phyloP scores from a whole-genome alignment of 208 protist genomes.

The Zelonia costaricensis region DNA sequence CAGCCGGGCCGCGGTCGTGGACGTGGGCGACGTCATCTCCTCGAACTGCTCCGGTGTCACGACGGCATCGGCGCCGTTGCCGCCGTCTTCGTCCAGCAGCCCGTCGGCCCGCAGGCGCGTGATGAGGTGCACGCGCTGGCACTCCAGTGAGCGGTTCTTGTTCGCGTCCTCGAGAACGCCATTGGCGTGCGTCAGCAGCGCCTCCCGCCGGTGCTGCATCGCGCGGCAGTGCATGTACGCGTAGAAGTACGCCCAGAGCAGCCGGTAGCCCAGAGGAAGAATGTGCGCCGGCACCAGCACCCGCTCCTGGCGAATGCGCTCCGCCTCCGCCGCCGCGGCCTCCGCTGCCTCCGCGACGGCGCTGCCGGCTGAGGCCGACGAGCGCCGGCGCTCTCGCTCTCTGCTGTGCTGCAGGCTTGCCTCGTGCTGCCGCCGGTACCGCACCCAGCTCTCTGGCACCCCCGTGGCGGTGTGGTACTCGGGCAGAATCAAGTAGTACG shows the following conservation, averaged over 20 bases:
- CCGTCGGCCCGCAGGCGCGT: constrained; percentile 36
- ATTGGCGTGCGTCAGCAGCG: neutral
- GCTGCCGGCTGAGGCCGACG: neutral
- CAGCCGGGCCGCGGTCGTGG: neutral
- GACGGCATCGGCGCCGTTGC: neutral
- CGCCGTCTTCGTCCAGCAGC: constrained; percentile 4
- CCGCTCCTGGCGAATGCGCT: constrained; percentile 11
- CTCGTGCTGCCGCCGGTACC: constrained; percentile 19
- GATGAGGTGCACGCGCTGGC: constrained; percentile 31
- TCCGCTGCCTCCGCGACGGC: neutral
- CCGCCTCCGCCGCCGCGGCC: constrained; percentile 2
- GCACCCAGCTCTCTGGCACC: constrained; percentile 39
- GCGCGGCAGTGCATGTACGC: constrained; percentile 39
- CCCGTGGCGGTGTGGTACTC: constrained; percentile 38
- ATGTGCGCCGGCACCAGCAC: constrained; percentile 24
- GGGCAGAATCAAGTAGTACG: constrained; percentile 45
- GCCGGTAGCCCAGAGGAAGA: constrained; percentile 20
- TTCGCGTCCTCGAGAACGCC: neutral
- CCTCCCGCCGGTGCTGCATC: neutral
- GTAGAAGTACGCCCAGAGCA: constrained; percentile 73
- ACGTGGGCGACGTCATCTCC: constrained; percentile 11
- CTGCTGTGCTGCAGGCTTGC: neutral
- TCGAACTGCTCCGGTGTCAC: constrained; percentile 2
- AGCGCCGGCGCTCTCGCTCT: neutral
- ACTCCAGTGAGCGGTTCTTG: neutral